Evolutionary conservation across 2,329 filamentous ascomycete genomes (phyloP).

Genomic region (Xylariomycetidae sp.): DNA sequence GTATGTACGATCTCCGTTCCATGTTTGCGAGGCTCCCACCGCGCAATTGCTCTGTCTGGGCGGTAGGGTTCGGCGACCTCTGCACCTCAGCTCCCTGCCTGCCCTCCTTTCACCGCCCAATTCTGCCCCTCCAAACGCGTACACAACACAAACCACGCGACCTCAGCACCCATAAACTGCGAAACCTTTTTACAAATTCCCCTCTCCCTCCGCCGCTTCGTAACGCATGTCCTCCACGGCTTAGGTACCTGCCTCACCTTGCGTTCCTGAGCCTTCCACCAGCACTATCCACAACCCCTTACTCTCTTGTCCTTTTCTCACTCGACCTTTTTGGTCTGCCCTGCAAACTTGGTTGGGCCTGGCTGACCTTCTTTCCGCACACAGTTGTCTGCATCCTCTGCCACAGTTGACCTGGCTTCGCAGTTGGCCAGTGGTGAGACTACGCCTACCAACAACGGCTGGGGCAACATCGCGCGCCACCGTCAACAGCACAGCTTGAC

Average conservation of each 20-base stretch:
- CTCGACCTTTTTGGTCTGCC: conserved; percentile 13
- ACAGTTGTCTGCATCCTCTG: conserved; percentile 74
- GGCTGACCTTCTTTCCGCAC: conserved; percentile 23
- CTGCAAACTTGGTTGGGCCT: too few species aligned
- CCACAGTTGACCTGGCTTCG: conserved; percentile 73
- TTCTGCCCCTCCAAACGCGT: conserved; percentile 3
- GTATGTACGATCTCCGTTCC: conserved; percentile 31
- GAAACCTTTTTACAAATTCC: not conserved
- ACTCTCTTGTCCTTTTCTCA: conserved; percentile 3
- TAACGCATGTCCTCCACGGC: not conserved
- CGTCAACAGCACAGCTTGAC: conserved; percentile 58
- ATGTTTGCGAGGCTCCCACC: too few species aligned
- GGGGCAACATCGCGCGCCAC: conserved; percentile 61
- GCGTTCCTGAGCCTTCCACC: not conserved
- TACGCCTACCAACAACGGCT: conserved; percentile 43
- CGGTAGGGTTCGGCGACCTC: not conserved
- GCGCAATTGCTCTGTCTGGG: too few species aligned
- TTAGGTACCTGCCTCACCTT: not conserved
- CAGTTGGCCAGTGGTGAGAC: conserved; percentile 55
- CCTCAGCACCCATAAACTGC: not conserved
- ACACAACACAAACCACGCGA: conserved; percentile 3
- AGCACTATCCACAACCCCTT: conserved; percentile 6
- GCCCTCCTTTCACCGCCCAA: conserved; percentile 5
- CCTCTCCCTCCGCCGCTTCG: not conserved
- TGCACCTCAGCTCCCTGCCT: not conserved